Conservation (phyloP, 208 protist species). For the Crithidia bombi region DNA sequence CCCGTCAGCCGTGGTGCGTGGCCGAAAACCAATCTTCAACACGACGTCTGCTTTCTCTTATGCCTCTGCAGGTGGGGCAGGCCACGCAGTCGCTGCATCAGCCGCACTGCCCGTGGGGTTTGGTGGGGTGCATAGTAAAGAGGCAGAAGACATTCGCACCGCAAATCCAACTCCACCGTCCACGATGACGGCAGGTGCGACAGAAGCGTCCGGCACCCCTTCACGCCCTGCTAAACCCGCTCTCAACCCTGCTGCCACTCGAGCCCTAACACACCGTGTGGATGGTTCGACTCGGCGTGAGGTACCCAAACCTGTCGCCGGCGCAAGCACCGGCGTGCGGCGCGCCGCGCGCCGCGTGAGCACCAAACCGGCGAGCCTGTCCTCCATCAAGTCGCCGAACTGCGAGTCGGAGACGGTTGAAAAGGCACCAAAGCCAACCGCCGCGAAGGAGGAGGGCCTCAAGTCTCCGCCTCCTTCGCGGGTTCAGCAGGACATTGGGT, state of each 20-base stretch:
- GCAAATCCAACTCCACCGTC: too few species aligned
- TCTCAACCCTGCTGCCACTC: background rate
- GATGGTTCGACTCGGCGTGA: background rate
- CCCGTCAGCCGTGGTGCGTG: background rate
- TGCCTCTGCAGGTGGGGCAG: background rate
- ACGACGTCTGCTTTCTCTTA: background rate
- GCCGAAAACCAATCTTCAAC: conserved; percentile 5
- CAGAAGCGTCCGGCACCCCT: background rate
- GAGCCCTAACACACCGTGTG: background rate
- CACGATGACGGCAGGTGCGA: too few species aligned
- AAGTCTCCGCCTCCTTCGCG: background rate
- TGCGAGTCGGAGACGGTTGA: background rate
- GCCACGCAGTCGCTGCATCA: too few species aligned
- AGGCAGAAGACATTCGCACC: too few species aligned
- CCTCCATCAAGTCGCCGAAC: background rate
- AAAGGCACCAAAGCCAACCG: background rate
- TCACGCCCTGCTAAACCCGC: background rate
- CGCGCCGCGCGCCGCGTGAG: background rate
- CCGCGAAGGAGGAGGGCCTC: background rate
- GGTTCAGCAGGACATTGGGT: background rate
- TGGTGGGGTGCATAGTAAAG: too few species aligned
- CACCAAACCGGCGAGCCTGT: background rate
- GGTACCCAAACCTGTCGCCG: background rate
- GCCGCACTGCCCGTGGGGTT: too few species aligned
- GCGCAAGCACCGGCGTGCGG: background rate